phyloP scores from a whole-genome alignment of 176 grass and related monocot genomes.

The Avena atlantica region DNA sequence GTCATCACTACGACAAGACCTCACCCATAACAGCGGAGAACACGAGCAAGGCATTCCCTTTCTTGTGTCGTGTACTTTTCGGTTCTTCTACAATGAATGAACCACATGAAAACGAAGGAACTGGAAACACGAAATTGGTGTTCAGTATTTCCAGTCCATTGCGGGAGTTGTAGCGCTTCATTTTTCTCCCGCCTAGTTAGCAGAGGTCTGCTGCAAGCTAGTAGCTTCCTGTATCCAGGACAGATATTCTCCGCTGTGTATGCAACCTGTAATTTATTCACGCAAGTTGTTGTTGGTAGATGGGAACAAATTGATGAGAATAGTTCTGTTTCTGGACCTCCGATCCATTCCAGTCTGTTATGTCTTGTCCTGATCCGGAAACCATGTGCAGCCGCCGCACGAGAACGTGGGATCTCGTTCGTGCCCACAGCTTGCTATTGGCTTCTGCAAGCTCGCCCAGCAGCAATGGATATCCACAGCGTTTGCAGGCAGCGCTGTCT shows the following conservation, averaged over 20 bases:
- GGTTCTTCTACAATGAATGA: slow-evolving; percentile 37
- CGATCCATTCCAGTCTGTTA: slow-evolving; percentile 29
- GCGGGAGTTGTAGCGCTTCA: background rate
- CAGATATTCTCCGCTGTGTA: background rate
- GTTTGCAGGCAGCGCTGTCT: background rate
- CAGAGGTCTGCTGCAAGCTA: background rate
- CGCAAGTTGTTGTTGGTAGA: slow-evolving; percentile 42
- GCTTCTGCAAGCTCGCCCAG: background rate
- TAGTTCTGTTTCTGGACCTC: background rate
- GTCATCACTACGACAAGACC: background rate
- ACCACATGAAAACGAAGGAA: slow-evolving; percentile 27
- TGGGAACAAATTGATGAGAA: slow-evolving; percentile 25
- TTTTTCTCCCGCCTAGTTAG: background rate
- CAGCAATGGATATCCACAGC: background rate
- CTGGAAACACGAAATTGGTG: background rate
- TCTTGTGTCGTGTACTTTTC: background rate
- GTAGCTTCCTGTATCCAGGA: background rate
- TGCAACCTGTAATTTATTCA: slow-evolving; percentile 16
- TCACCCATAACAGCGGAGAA: background rate
- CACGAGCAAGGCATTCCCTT: background rate
- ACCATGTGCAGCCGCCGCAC: slow-evolving; percentile 27
- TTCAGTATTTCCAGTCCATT: background rate
- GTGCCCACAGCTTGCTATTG: too few species aligned
- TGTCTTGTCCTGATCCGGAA: slow-evolving; percentile 39
- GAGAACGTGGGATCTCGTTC: background rate